Percentiles rank a stretch among this genome's conserved stretches.
phyloP scores from a whole-genome alignment of 1,139 yeast species.

The Blastobotrys illinoisensis region DNA sequence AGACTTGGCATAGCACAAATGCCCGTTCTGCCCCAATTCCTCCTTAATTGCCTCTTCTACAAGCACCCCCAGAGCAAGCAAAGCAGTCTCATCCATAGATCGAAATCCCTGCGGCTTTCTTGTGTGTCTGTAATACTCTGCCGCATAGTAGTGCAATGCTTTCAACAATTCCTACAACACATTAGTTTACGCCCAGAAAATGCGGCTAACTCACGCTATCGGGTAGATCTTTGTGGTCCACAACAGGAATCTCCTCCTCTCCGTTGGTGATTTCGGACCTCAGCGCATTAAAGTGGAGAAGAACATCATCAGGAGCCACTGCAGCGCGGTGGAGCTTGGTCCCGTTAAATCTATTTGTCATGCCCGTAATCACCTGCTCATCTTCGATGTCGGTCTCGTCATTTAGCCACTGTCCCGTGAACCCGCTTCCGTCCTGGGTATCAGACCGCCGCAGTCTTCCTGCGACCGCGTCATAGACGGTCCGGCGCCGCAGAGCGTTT shows the following conservation, averaged over 20 bases:
- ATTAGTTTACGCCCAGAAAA: not conserved
- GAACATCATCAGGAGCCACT: conserved; percentile 14
- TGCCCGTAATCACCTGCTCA: not conserved
- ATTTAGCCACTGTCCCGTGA: not conserved
- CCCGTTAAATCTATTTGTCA: not conserved
- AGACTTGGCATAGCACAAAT: conserved; percentile 20
- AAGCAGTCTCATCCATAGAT: conserved; percentile 29
- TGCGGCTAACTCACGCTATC: conserved; percentile 5
- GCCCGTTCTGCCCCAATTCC: conserved; percentile 28
- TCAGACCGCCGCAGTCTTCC: conserved; percentile 10
- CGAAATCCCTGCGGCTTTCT: conserved; percentile 14
- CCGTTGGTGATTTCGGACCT: not conserved
- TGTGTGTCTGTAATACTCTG: conserved; percentile 17
- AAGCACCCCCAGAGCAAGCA: conserved; percentile 32
- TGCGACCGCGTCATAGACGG: conserved; percentile 18
- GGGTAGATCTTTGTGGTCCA: conserved; percentile 14
- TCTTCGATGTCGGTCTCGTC: not conserved
- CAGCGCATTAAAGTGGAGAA: conserved; percentile 2
- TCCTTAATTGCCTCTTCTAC: conserved; percentile 30
- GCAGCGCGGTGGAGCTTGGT: not conserved
- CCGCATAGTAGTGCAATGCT: conserved; percentile 24
- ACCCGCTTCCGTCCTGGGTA: not conserved
- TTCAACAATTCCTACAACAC: conserved; percentile 15
- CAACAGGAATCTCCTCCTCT: conserved; percentile 14
- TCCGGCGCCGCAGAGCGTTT: not conserved